Base-by-base conservation (phyloP, 2,329 filamentous ascomycete genomes). In the Dothideomycetes sp. region DNA sequence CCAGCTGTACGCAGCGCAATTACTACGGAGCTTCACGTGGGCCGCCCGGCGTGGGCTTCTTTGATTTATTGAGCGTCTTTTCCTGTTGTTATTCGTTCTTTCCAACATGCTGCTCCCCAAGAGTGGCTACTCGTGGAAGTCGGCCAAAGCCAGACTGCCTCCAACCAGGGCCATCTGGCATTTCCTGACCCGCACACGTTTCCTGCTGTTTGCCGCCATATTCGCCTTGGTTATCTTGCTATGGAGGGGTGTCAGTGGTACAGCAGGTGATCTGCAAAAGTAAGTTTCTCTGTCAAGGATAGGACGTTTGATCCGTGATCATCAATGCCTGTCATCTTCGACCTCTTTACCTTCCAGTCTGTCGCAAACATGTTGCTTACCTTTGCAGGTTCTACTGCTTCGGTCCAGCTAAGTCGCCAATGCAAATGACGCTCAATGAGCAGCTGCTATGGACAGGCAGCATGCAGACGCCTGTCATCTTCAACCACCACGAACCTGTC, bases 381-480 rank as follows among this genome's bases (percentile, higher is more conserved):
- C 37, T n/a, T 15, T n/a, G 19, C 57, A 96, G 89, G 65, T 95
- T 94, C 65, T 94, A 94, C 67, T 98, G 91, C 70, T 96, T 87
- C 75, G 91, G 91, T 10, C 89, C 91, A 11, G 78, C 82, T 17
- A 95, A 93, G 69, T 78, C 91, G n/a, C 91, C 91, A 39, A 93
- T 94, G 79, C 79, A 91, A 49, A 94, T 98, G 86, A 78, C 83
- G 29, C 69, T 82, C 42, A 95, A 95, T 60, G 91, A 98, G 60
- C 82, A 89, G 62, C 80, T 80, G 47, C 75, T 85, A 49, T 98
- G 91, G 91, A 82, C 84, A 51, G 79, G 78, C 44, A 88, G 94
- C 58, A 70, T 91, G 48, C 80, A 88, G 53, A 96, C 91, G 3
- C 91, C 91, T 35, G 87, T 98, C 52, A 76, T 94, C 50, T 95